Base-by-base conservation (phyloP, 179 eudicot genomes). In the Beta macrorhiza region DNA sequence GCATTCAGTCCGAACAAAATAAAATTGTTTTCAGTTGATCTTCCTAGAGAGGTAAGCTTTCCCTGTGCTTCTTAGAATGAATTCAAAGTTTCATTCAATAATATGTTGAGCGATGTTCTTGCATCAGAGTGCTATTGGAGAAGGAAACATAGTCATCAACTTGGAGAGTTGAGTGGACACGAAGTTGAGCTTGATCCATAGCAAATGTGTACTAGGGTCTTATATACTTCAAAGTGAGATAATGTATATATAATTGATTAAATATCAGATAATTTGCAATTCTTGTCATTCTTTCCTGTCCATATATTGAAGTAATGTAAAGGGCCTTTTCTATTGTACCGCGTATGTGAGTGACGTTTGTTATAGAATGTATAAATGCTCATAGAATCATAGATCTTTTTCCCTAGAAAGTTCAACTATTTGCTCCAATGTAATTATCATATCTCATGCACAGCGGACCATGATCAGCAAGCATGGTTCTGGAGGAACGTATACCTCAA, bases 1-100 rank as follows among this genome's bases (percentile, higher is more conserved):
- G 75, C 85, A 55, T 95, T 93, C 85, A 81, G 86, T 80, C 87
- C 88, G 53, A 88, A 86, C 82, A 92, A 89, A 88, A 87, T 93
- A 88, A 93, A 91, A 61, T 79, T 95, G 80, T 95, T 92, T 80
- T 86, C 92, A 25, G 90, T 86, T 42, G 90, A 89, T 77, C 82
- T 85, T 32, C 89, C 92, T 65, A 74, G 63, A 52, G 90, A 91
- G 82, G 97, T 92, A 82, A 84, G 87, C 84, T 22, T 75, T 14
- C 69, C 55, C 59, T 58, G 51, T 52, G 78, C 62, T 37, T 68
- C 22, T 9, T 32, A 16, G 69, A 13, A 44, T 0, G 15, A 42
- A 16, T 17, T 17, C 12, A 22, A 7, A 29, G 29, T 5, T 1
- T 13, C 17, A 5, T 29, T 52, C 17, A 1, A 6, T 25, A 53